phyloP scores from a whole-genome alignment of 108 stramenopile genomes.

The Fragilaria crotonensis region DNA sequence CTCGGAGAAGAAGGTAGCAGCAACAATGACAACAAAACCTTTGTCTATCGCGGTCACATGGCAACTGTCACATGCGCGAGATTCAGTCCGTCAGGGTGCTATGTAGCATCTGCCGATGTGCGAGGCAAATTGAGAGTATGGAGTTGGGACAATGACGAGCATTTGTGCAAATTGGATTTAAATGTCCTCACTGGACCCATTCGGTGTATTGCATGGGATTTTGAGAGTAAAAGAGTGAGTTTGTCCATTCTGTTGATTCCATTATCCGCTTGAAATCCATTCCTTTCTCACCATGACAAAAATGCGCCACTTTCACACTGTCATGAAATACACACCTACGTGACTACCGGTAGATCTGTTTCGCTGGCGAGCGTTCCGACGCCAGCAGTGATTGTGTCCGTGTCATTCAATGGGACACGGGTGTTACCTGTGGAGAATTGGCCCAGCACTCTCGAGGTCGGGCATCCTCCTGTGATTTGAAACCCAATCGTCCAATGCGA shows the following conservation, averaged over 20 bases:
- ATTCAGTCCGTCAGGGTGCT: conserved; percentile 84
- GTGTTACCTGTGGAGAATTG: conserved; percentile 57
- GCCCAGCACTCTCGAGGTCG: conserved; percentile 55
- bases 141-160: conserved; percentile 91
- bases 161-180: conserved; percentile 70
- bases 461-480: conserved; percentile 54
- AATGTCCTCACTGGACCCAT: conserved; percentile 59
- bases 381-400: conserved; percentile 27
- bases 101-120: conserved; percentile 80
- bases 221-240: conserved; percentile 71
- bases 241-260: conserved; percentile 18
- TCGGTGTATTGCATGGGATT: conserved; percentile 92
- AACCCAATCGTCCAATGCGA: conserved; percentile 80
- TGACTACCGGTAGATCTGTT: not conserved
- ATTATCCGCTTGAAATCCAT: not conserved
- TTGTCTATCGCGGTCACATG: conserved; percentile 92
- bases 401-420: conserved; percentile 56
- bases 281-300: no score
- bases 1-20: conserved; percentile 21
- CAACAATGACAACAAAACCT: conserved; percentile 14
- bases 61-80: conserved; percentile 55
- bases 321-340: no score
- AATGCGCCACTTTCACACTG: no score
- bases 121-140: conserved; percentile 88
- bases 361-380: conserved; percentile 10